These are phyloP conservation scores for Pascua guehoae DNA, from an alignment of 1,284 basidiomycete species.

Conservation along the genomic window DNA sequence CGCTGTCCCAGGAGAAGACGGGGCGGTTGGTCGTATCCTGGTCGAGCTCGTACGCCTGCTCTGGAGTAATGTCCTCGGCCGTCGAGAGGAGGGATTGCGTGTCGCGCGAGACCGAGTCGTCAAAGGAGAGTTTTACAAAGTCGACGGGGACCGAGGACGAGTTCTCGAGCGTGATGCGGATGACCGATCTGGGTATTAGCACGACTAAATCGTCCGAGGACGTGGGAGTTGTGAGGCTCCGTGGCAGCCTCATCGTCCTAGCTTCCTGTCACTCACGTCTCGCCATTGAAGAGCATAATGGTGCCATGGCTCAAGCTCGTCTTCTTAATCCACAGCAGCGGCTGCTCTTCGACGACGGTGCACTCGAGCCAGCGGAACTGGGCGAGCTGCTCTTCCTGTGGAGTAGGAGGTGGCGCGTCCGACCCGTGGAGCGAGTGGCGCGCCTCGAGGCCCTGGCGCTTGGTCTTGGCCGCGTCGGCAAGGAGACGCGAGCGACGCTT, in stretches of 20 bases:
- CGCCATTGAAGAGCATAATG: slow-evolving; percentile 89
- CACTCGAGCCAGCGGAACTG: slow-evolving; percentile 38
- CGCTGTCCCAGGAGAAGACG: slow-evolving; percentile 69
- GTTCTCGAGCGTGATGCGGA: slow-evolving; percentile 84
- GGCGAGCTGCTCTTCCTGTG: slow-evolving; percentile 3
- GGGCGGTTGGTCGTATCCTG: slow-evolving; percentile 72
- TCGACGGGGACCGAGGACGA: slow-evolving; percentile 75
- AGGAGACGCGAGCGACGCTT: slow-evolving; percentile 52
- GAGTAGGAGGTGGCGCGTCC: slow-evolving; percentile 1
- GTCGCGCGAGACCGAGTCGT: slow-evolving; percentile 77
- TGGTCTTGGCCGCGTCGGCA: slow-evolving; percentile 50
- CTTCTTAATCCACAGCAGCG: slow-evolving; percentile 74
- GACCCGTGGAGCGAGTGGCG: slow-evolving; percentile 12
- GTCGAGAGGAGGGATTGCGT: slow-evolving; percentile 73
- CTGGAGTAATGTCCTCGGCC: slow-evolving; percentile 71
- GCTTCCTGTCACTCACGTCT: slow-evolving; percentile 56
- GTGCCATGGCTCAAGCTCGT: slow-evolving; percentile 86
- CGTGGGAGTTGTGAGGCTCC: too few species aligned
- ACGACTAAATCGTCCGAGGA: too few species aligned
- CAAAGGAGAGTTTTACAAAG: slow-evolving; percentile 77
- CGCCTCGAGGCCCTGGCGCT: slow-evolving; percentile 34
- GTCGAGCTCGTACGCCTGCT: slow-evolving; percentile 87
- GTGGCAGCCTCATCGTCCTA: too few species aligned
- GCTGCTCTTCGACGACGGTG: slow-evolving; percentile 75
- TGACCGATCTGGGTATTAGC: slow-evolving; percentile 24